Evolutionary conservation across 78 protist species (phyloP).

Genomic region (Dictyostelium firmibasis): DNA sequence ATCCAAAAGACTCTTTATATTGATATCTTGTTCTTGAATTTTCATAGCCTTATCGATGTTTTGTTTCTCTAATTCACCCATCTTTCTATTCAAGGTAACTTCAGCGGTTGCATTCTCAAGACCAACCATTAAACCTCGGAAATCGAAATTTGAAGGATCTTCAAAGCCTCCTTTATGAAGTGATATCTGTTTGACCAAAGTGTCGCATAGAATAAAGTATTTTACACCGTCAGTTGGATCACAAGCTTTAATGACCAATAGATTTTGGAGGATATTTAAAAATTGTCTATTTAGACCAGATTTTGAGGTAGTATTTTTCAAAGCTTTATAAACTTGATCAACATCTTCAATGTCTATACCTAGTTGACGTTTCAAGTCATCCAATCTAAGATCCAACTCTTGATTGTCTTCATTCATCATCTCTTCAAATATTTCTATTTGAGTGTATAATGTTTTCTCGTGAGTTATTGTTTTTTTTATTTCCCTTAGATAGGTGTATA

Average conservation of each 20-base stretch:
- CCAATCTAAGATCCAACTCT: slow-evolving; percentile 53
- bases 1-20: slow-evolving; percentile 15
- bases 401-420: slow-evolving; percentile 70
- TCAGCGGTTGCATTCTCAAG: slow-evolving; percentile 26
- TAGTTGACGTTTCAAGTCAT: slow-evolving; percentile 29
- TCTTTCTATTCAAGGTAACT: slow-evolving; percentile 23
- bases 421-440: slow-evolving; percentile 72
- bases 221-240: slow-evolving; percentile 62
- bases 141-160: background rate
- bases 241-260: slow-evolving; percentile 24
- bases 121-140: slow-evolving; percentile 20
- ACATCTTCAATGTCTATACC: slow-evolving; percentile 62
- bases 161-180: background rate
- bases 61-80: slow-evolving; percentile 69
- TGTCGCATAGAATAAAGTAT: slow-evolving; percentile 28
- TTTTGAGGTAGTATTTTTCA: slow-evolving; percentile 21
- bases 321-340: slow-evolving; percentile 44
- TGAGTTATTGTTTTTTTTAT: slow-evolving; percentile 3
- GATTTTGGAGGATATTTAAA: slow-evolving; percentile 25
- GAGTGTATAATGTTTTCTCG: slow-evolving; percentile 30
- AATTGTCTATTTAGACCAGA: slow-evolving; percentile 17
- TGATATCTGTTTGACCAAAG: slow-evolving; percentile 40
- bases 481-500: slow-evolving; percentile 14
- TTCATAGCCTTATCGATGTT: slow-evolving; percentile 64
- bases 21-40: slow-evolving; percentile 46